Evolutionary conservation across 1,139 yeast species (phyloP), one percentile per base, ranked within the genome.

Genomic region (Zhuliangozyma blackwelliae): DNA sequence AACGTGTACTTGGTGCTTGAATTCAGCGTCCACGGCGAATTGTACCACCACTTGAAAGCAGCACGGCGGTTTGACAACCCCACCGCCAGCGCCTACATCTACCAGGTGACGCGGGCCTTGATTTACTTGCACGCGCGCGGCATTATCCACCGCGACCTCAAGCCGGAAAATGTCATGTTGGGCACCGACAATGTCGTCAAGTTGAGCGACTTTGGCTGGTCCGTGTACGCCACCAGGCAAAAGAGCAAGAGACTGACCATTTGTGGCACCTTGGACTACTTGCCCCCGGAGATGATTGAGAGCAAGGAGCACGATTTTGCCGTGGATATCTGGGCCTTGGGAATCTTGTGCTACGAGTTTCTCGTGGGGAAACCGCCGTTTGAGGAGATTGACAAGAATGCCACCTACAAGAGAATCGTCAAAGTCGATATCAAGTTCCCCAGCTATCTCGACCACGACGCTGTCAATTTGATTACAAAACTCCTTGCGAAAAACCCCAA

Each of bases 171-270:
- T 50, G 83, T 90, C 35, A 62, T 90, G 36, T 64, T 90, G 8
- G 86, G 88, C 6, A 72, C 79, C 38, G 77, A 86, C 52, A 85
- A 88, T 48, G 70, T 72, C 27, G 70, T 90, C 35, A 89, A 88
- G 54, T 72, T 92, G 31, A 84, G 96, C 31, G 98, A 92, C 60
- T 92, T 92, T 59, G 98, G 98, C 10, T 92, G 97, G 97, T 85
- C 96, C 40, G 95, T 90, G 1, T 25, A 25, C 10, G 10, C 27
- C 6, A 27, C 37, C 83, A 5, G 7, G 7, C 22, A 5, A 5
- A 45, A 75, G 77, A 47, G 47, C 11, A 59, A 80, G 45, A 65
- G 97, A 49, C 72, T 79, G 13, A 92, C 98, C 0, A 77, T 92
- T 64, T 92, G 98, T 60, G 98, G 98, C 0, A 92, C 98, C 0